Base-by-base conservation (phyloP, 2,329 filamentous ascomycete genomes). In the Cladosporium phlei region DNA sequence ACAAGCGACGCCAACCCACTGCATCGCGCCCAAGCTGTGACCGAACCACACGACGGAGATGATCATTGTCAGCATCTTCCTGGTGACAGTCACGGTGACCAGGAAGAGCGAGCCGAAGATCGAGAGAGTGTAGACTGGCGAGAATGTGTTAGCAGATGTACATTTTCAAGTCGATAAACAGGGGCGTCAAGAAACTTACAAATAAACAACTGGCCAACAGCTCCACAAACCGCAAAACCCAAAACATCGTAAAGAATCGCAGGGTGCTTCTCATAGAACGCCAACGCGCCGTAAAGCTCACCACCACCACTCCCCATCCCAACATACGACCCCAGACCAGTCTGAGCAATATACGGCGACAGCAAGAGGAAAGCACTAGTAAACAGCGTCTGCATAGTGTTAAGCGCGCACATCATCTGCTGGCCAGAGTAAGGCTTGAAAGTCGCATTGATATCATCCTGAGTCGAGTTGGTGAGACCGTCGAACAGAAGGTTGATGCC, bases 371-470 rank as follows among this genome's bases (percentile, higher is more conserved):
- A 97, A 0, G 71, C 62, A 16, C 79, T 75, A 3, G 90, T 97
- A 47, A 97, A 74, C 37, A 82, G 62, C 3, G 89, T 91, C 58
- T 80, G 85, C 67, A 97, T 85, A 47, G 95, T 73, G 65, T 97
- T 98, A 69, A 96, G 88, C 29, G 91, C 90, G 65, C 90, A 94
- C 93, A 98, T 98, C 93, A 98, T 98, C 77, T 98, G 93, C 50
- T 91, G 89, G 8, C 93, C 93, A 2, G 82, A 80, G 65, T 93
- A 96, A 11, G 84, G 82, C 54, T 80, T 81, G 69, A 89, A 95
- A 1, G 68, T 63, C 20, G 71, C 68, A 66, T 97, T 96, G 66
- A 98, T 88, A 67, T 95, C 83, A 68, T 98, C 93, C 74, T 98
- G 93, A 2, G 91, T 95, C 45, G 85, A 89, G 69, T 98, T 98